Percentiles rank a stretch among this genome's conserved stretches.
Evolutionary conservation across 1,284 basidiomycete genomes (phyloP).

Genomic region (Acaromyces ingoldii): DNA sequence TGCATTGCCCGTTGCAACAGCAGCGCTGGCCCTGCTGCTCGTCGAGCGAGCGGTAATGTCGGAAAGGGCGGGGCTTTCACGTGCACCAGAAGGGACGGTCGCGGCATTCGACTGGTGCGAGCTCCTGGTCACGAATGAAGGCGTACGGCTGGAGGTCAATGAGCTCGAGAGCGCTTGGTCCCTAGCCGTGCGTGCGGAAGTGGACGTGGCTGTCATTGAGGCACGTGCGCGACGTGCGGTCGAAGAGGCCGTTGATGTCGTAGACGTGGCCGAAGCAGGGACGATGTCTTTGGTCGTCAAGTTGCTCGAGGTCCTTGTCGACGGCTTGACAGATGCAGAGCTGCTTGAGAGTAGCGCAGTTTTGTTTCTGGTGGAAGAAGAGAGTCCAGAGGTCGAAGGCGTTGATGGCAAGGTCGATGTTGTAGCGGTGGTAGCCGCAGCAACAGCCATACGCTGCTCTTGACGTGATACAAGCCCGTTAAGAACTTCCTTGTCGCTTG

Average conservation of each 20-base stretch:
- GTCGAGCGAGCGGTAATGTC: neutral
- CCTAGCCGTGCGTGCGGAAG: constrained; percentile 2
- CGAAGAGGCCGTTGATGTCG: neutral
- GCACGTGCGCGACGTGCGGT: constrained; percentile 2
- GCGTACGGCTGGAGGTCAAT: neutral
- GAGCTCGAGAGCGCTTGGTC: constrained; percentile 4
- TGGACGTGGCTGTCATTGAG: constrained; percentile 9
- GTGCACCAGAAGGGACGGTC: neutral
- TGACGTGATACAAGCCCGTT: constrained; percentile 26
- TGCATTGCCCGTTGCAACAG: too few species aligned
- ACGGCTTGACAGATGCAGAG: neutral
- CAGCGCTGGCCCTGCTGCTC: neutral
- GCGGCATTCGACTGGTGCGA: neutral
- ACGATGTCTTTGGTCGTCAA: neutral
- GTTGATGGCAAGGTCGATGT: neutral
- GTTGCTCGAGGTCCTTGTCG: neutral
- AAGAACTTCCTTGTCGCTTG: constrained; percentile 36
- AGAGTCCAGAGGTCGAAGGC: neutral
- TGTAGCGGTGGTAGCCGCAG: neutral
- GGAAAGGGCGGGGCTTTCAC: neutral
- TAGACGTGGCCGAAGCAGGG: neutral
- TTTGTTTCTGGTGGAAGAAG: neutral
- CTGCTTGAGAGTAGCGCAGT: too few species aligned
- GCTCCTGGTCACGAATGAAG: neutral
- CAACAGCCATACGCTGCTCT: constrained; percentile 18